These are phyloP conservation scores for Ogataea sp. DNA, from an alignment of 805 yeast species.

Conservation along the genomic window DNA sequence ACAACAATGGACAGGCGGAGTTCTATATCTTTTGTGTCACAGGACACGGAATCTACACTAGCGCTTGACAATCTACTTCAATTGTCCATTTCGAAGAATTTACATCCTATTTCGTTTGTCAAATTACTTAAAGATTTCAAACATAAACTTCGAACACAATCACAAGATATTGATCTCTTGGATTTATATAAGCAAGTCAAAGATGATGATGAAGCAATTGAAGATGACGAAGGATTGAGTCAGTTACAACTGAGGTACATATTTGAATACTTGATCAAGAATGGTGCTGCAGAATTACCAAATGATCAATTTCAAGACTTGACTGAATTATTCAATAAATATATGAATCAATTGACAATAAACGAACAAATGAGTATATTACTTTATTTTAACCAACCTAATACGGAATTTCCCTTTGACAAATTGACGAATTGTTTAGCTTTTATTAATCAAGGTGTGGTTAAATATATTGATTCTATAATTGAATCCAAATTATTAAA, in stretches of 20 bases:
- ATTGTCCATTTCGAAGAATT: conserved; percentile 14
- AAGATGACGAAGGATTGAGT: conserved; percentile 8
- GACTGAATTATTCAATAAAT: conserved; percentile 11
- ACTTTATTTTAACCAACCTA: conserved; percentile 20
- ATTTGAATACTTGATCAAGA: conserved; percentile 17
- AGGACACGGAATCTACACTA: conserved; percentile 14
- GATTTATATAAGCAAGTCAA: background rate
- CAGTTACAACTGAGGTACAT: conserved; percentile 19
- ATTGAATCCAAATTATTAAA: background rate
- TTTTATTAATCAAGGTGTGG: background rate
- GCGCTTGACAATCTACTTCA: conserved; percentile 14
- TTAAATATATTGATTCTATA: background rate
- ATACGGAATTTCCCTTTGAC: conserved; percentile 17
- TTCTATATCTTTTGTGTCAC: conserved; percentile 12
- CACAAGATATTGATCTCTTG: background rate
- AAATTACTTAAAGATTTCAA: conserved; percentile 20
- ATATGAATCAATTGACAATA: conserved; percentile 6
- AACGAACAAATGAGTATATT: conserved; percentile 17
- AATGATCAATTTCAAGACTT: conserved; percentile 15
- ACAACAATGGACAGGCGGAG: conserved; percentile 1
- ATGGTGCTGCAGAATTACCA: conserved; percentile 15
- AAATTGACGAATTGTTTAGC: conserved; percentile 5
- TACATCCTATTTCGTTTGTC: conserved; percentile 18
- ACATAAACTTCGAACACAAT: conserved; percentile 6
- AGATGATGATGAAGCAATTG: background rate